Conservation (phyloP, 2,329 filamentous ascomycete species). For the Cryphonectria radicalis region DNA sequence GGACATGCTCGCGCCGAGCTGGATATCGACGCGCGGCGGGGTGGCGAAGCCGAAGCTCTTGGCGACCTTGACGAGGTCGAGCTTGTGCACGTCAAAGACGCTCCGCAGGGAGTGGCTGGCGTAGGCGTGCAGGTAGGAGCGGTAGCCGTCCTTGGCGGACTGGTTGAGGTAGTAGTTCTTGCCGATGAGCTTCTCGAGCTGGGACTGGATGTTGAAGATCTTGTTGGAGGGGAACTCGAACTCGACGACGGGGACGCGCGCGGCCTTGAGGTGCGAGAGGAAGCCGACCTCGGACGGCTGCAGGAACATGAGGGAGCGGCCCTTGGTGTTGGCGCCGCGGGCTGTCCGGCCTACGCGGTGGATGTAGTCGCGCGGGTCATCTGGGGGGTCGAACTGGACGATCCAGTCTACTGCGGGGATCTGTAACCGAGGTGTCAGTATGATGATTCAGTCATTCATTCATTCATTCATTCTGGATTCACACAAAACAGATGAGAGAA, state of each 20-base stretch:
- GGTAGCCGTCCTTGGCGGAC: conserved; percentile 76
- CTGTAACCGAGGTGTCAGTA: conserved; percentile 42
- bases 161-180: conserved; percentile 99
- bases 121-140: conserved; percentile 93
- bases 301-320: conserved; percentile 89
- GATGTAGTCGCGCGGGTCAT: conserved; percentile 89
- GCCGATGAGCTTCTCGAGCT: conserved; percentile 90
- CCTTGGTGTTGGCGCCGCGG: conserved; percentile 79
- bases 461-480: not conserved
- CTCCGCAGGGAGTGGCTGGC: conserved; percentile 81
- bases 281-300: conserved; percentile 93
- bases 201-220: conserved; percentile 86
- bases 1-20: conserved; percentile 75
- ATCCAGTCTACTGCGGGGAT: conserved; percentile 97
- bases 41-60: conserved; percentile 81
- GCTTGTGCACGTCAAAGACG: conserved; percentile 83
- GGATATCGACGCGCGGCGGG: conserved; percentile 79
- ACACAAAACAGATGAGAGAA: not conserved
- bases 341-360: conserved; percentile 96
- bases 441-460: not conserved
- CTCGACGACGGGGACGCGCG: conserved; percentile 90
- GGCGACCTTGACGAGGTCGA: conserved; percentile 82
- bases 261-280: conserved; percentile 86
- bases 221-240: conserved; percentile 94
- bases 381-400: conserved; percentile 91